Evolutionary conservation across 164 flowering plant species (phyloP), one percentile per base, ranked within the genome.

Genomic region (Chimonanthus praecox): DNA sequence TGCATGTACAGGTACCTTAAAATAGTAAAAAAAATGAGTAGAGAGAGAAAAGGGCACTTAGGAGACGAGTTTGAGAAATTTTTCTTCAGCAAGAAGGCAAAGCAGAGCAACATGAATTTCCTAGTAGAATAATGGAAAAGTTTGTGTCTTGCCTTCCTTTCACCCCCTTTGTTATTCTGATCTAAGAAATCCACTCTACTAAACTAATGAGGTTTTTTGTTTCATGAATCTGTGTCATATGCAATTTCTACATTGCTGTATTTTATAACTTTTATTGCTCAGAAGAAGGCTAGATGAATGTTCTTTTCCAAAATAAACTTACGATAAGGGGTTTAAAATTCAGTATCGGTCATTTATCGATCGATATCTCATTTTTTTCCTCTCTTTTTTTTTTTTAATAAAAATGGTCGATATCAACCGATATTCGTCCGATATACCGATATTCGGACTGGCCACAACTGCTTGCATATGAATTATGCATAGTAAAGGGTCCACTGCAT

Each of bases 11-110:
- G 47, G 54, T 72, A 33, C 67, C 69, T 63, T 46, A 50, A 73
- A 62, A 69, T 48, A 44, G 69, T 33, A 60, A 73, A 70, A 50
- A n/a, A 69, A 54, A 54, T 11, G 60, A 11, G 33, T 49, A 7
- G 20, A 68, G 63, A 47, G 73, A 51, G 44, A 63, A n/a, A 43
- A 18, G 50, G 67, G 45, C 5, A 65, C 33, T 9, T 1, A 61
- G 49, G 5, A 49, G 18, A 64, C 50, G 0, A 4, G 58, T 5
- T 10, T 2, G 6, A 15, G n/a, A 73, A 33, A 33, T 20, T 66
- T 45, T 73, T 73, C 20, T 66, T 73, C 66, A 66, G 46, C 33
- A 33, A 47, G 16, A 8, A 60, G 48, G 46, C 13, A 4, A 67
- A 54, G 70, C 13, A 10, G 54, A 54, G 70, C 62, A 68, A 11